Percentiles rank a stretch among this genome's conserved stretches.
Conservation (phyloP, 257 asterid genomes). For the Gynochthodes officinalis region DNA sequence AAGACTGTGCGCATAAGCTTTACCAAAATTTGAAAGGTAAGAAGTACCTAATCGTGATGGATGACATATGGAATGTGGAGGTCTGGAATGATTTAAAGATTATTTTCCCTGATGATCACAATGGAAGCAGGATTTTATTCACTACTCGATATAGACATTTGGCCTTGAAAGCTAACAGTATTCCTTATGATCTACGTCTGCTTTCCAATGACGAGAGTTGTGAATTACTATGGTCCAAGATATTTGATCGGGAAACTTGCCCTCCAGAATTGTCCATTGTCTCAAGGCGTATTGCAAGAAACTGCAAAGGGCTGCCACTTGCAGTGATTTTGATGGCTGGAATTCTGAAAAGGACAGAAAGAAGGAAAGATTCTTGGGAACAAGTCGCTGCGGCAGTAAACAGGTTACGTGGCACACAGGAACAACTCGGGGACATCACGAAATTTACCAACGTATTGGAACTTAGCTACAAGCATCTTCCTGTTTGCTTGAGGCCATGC, state of each 20-base stretch:
- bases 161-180: not conserved
- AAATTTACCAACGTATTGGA: not conserved
- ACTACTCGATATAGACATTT: not conserved
- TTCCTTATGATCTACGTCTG: not conserved
- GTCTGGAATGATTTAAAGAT: not conserved
- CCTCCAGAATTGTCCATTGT: not conserved
- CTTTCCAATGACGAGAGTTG: slow-evolving; percentile 3
- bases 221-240: not conserved
- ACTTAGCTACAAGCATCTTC: slow-evolving; percentile 3
- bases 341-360: not conserved
- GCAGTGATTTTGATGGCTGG: slow-evolving; percentile 4
- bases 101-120: slow-evolving; percentile 1
- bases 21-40: slow-evolving; percentile 4
- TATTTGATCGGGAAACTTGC: not conserved
- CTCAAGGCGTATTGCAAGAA: not conserved
- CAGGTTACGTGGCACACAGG: not conserved
- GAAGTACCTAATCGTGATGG: slow-evolving; percentile 9
- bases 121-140: slow-evolving; percentile 9
- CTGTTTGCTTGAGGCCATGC: not conserved
- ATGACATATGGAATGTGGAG: slow-evolving; percentile 9
- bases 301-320: slow-evolving; percentile 11
- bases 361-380: not conserved
- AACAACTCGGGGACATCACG: no score
- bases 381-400: not conserved
- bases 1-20: not conserved